Evolutionary conservation across 345 rosid species (phyloP).

Genomic region (Eucalyptus marginata): DNA sequence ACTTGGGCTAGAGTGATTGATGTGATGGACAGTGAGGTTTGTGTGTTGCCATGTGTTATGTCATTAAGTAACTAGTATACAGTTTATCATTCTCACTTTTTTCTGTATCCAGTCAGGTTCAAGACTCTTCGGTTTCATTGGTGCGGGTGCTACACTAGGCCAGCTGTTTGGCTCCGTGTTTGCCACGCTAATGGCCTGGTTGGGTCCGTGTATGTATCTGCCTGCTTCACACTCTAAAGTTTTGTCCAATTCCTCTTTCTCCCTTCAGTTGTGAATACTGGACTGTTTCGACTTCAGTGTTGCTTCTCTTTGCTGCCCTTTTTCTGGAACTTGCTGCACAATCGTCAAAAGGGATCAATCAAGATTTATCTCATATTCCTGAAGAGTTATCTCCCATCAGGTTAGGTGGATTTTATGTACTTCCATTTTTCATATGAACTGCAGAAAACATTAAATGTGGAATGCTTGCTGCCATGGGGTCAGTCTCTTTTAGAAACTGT

Average conservation of each 20-base stretch:
- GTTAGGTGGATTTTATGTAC: slow-evolving; percentile 10
- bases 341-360: slow-evolving; percentile 67
- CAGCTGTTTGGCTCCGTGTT: slow-evolving; percentile 92
- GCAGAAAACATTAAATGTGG: background rate
- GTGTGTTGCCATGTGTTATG: background rate
- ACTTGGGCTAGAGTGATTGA: slow-evolving; percentile 97
- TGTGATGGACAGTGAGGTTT: slow-evolving; percentile 89
- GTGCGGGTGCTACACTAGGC: slow-evolving; percentile 97
- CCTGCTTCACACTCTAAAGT: background rate
- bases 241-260: background rate
- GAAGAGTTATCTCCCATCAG: slow-evolving; percentile 67
- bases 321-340: slow-evolving; percentile 93
- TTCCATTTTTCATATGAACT: background rate
- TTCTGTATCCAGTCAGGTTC: slow-evolving; percentile 80
- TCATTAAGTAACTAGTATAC: background rate
- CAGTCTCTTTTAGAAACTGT: background rate
- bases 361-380: slow-evolving; percentile 32
- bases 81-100: slow-evolving; percentile 9
- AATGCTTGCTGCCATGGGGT: background rate
- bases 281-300: slow-evolving; percentile 28
- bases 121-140: slow-evolving; percentile 90
- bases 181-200: slow-evolving; percentile 79
- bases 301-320: slow-evolving; percentile 76
- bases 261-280: background rate
- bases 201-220: slow-evolving; percentile 69